Base-by-base conservation (phyloP, 805 yeast species). In the Nakazawaea molendinolei region DNA sequence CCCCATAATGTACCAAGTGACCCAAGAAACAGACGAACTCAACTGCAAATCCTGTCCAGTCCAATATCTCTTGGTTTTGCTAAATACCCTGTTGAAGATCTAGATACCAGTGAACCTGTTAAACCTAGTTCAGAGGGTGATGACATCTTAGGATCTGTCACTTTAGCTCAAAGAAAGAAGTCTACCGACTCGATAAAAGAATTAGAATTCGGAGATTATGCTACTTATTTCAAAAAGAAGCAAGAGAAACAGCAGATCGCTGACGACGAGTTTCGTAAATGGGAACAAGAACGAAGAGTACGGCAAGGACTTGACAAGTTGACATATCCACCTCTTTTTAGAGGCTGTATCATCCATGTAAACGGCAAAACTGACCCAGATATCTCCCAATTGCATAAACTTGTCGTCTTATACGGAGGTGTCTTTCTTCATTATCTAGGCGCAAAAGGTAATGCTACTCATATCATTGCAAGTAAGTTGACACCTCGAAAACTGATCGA, bases 291-390 rank as follows among this genome's bases (percentile, higher is more conserved):
- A 30, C 55, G 74, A 14, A 53, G 54, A 12, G 37, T 47, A 19
- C 39, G 44, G 9, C 44, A 38, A 30, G 43, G 39, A 13, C 14
- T 21, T 17, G 6, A 33, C 31, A 8, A 33, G 38, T 18, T 31
- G 5, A 26, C 34, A 7, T 41, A 46, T 24, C 58, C 69, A 1
- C 56, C 55, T 2, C 61, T 89, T 1, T 87, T 90, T 51, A 49
- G 60, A 24, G 75, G 69, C 1, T 84, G 89, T 52, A 56, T 64
- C 1, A 67, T 90, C 4, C 78, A 82, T 53, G 86, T 90, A n/a
- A 89, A 87, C 49, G 98, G 98, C 1, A 76, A 82, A 49, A 90
- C 97, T 0, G 60, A 58, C 3, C 97, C 97, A 0, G 75, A 89
- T n/a, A 70, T 86, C 12, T 60, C 71, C 28, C 80, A 75, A 41